Base-by-base conservation (phyloP, 495 filamentous ascomycete genomes). In the Aspergillus avenaceus region DNA sequence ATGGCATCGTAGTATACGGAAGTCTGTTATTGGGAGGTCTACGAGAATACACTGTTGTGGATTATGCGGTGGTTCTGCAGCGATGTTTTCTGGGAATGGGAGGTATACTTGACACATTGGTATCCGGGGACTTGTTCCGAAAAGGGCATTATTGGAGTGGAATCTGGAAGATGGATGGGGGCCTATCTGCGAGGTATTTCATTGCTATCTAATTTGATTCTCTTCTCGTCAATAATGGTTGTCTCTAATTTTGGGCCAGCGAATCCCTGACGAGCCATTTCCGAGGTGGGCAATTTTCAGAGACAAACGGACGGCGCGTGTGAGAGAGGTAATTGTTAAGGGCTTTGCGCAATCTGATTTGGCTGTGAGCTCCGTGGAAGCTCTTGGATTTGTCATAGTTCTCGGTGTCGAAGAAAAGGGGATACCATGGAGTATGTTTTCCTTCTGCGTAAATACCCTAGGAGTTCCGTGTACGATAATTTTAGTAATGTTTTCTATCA, bases 1-100 rank as follows among this genome's bases (percentile, higher is more conserved):
- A 21, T 53, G 54, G 54, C 40, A 57, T 27, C 21, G 25, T 1
- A 42, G 26, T 22, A 37, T 43, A 7, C n/a, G 8, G 2, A 43
- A 43, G 21, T 24, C 41, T 14, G 16, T 43, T 22, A 34, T 34
- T 3, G 29, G 12, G n/a, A n/a, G 14, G 4, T 8, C 6, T 8
- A 4, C 5, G 29, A 34, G 12, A 8, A 34, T 4, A 13, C 29
- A 12, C 14, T 6, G 4, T 4, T 34, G 4, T 34, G 29, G 29
- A n/a, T n/a, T 4, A 34, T 34, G 29, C 29, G 12, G 29, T 12
- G 4, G 29, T 34, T 34, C 11, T 5, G 3, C 11, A n/a, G 9
- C 4, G 29, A 34, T 8, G 12, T 34, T 34, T n/a, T 8, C 14
- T 34, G 29, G 29, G 6, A 4, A n/a, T 34, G 12, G 6, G 12